These are phyloP conservation scores for Trypanosoma theileri DNA, from an alignment of 208 protist species.

Conservation along the genomic window DNA sequence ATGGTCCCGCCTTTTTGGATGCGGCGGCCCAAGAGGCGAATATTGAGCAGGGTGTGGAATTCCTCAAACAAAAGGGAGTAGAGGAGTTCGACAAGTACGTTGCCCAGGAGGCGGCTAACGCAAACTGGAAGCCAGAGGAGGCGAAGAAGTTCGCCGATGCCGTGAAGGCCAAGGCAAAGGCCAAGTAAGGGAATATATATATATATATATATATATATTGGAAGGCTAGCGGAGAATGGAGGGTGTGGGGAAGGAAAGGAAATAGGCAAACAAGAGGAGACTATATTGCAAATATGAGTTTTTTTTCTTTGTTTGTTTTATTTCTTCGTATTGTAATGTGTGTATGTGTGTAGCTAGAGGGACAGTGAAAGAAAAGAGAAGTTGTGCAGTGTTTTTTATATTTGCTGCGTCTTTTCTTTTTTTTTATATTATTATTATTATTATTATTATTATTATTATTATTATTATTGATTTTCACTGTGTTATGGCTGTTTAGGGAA, in stretches of 20 bases:
- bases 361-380: too few species aligned
- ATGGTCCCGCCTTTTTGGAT: conserved; percentile 72
- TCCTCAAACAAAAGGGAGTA: conserved; percentile 58
- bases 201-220: not conserved
- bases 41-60: conserved; percentile 70
- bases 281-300: not conserved
- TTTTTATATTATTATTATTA: too few species aligned
- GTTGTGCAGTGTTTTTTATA: too few species aligned
- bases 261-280: not conserved
- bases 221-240: not conserved
- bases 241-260: not conserved
- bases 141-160: conserved; percentile 80
- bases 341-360: conserved; percentile 4
- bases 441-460: too few species aligned
- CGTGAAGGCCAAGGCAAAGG: conserved; percentile 73
- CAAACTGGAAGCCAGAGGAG: conserved; percentile 80
- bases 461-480: too few species aligned
- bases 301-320: not conserved
- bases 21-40: conserved; percentile 71
- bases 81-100: conserved; percentile 81
- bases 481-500: too few species aligned
- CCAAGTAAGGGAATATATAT: not conserved
- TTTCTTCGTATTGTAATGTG: not conserved
- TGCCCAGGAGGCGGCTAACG: conserved; percentile 72
- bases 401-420: too few species aligned